Conservation (phyloP, 768 basidiomycete species). For the Coprinopsis strossmayeri region DNA sequence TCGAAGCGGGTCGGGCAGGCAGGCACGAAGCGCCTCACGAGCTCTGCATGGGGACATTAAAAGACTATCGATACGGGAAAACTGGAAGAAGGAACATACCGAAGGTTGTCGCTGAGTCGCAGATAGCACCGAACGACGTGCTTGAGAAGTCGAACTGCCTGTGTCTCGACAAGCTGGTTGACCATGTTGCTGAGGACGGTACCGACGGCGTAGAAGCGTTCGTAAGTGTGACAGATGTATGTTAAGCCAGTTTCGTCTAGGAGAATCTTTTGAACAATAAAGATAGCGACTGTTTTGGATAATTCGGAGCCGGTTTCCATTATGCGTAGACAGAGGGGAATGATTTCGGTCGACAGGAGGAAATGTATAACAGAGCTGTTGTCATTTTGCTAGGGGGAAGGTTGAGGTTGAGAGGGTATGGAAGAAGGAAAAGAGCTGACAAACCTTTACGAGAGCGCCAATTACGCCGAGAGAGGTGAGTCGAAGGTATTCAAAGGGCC, state of each 20-base stretch:
- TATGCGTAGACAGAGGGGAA: slow-evolving; percentile 96
- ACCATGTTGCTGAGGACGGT: slow-evolving; percentile 99
- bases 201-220: slow-evolving; percentile 97
- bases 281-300: slow-evolving; percentile 98
- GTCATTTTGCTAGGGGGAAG: slow-evolving; percentile 91
- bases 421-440: slow-evolving; percentile 12
- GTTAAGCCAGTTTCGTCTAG: slow-evolving; percentile 96
- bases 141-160: slow-evolving; percentile 92
- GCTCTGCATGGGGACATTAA: slow-evolving; percentile 53
- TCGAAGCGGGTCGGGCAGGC: slow-evolving; percentile 90
- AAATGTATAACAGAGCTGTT: slow-evolving; percentile 99
- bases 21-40: slow-evolving; percentile 90
- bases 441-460: slow-evolving; percentile 96
- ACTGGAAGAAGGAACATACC: slow-evolving; percentile 39
- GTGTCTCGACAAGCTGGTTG: slow-evolving; percentile 93
- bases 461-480: slow-evolving; percentile 99
- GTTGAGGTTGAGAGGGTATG: background rate
- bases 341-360: slow-evolving; percentile 97
- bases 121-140: slow-evolving; percentile 98
- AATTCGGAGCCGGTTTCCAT: slow-evolving; percentile 99
- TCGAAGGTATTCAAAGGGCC: slow-evolving; percentile 99
- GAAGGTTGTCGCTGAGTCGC: slow-evolving; percentile 89
- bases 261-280: slow-evolving; percentile 98
- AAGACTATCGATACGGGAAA: background rate
- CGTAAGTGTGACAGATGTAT: slow-evolving; percentile 99